Percentiles rank a stretch among this genome's conserved stretches.
phyloP scores from a whole-genome alignment of 495 filamentous ascomycete species.

The Penicillium chermesinum region DNA sequence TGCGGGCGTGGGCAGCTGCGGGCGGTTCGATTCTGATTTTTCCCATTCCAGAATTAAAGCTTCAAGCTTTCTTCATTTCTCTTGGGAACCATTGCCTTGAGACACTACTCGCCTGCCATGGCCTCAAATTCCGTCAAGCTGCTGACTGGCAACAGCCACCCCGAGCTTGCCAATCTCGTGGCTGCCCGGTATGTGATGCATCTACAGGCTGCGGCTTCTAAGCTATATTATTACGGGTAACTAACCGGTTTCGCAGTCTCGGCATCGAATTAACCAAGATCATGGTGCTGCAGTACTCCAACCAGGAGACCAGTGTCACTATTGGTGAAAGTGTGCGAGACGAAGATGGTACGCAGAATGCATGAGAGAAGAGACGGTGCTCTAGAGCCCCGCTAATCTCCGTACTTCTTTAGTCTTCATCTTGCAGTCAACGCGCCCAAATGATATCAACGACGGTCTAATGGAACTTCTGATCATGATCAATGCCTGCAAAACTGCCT shows the following conservation, averaged over 20 bases:
- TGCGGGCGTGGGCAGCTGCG: slow-evolving; percentile 19
- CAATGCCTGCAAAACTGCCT: slow-evolving; percentile 95
- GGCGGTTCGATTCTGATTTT: slow-evolving; percentile 17
- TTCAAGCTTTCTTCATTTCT: slow-evolving; percentile 3
- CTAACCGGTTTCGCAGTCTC: slow-evolving; percentile 51
- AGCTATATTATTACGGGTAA: not conserved
- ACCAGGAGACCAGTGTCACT: slow-evolving; percentile 95
- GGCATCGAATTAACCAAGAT: slow-evolving; percentile 93
- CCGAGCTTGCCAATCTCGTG: slow-evolving; percentile 79
- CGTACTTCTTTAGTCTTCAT: slow-evolving; percentile 71
- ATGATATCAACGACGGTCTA: slow-evolving; percentile 96
- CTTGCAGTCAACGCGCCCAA: slow-evolving; percentile 88
- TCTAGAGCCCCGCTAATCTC: slow-evolving; percentile 10
- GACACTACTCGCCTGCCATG: slow-evolving; percentile 42
- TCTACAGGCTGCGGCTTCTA: not conserved
- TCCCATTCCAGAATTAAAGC: slow-evolving; percentile 4
- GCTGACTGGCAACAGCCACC: slow-evolving; percentile 93
- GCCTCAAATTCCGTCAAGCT: slow-evolving; percentile 91
- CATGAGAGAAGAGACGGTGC: not conserved
- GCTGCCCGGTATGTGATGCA: slow-evolving; percentile 69
- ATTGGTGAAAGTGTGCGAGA: slow-evolving; percentile 96
- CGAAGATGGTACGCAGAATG: slow-evolving; percentile 67
- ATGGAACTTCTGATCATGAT: slow-evolving; percentile 99
- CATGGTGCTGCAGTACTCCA: slow-evolving; percentile 91
- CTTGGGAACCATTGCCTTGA: slow-evolving; percentile 3